These are phyloP conservation scores for Emmonsiellopsis sp. DNA, from an alignment of 2,329 filamentous ascomycete genomes.

Conservation along the genomic window DNA sequence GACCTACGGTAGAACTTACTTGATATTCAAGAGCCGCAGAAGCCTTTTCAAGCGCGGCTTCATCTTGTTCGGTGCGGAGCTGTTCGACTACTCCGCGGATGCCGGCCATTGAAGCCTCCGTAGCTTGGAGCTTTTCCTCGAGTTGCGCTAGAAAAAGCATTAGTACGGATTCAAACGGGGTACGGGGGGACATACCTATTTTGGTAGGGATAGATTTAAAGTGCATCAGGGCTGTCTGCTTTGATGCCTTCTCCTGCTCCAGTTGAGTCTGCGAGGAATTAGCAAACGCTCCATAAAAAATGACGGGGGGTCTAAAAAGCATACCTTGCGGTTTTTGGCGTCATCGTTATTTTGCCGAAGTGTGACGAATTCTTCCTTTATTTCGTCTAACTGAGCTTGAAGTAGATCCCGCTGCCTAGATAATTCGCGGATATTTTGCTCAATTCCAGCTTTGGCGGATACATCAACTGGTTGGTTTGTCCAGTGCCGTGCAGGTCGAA, in stretches of 20 bases:
- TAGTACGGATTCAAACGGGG: conserved; percentile 13
- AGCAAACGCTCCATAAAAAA: conserved; percentile 7
- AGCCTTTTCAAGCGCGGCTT: conserved; percentile 48
- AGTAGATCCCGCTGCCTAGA: conserved; percentile 33
- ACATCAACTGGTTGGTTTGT: conserved; percentile 66
- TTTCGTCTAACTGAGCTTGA: conserved; percentile 19
- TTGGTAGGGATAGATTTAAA: conserved; percentile 62
- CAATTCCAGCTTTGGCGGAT: conserved; percentile 49
- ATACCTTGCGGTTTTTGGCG: conserved; percentile 36
- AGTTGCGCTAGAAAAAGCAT: conserved; percentile 28
- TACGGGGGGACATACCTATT: conserved; percentile 49
- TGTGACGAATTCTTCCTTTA: conserved; percentile 18
- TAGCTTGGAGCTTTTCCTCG: conserved; percentile 37
- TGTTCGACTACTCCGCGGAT: conserved; percentile 41
- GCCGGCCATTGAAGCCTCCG: conserved; percentile 32
- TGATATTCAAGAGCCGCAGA: conserved; percentile 48
- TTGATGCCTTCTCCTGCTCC: conserved; percentile 53
- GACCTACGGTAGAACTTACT: conserved; percentile 28
- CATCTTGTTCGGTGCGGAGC: conserved; percentile 48
- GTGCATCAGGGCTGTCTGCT: conserved; percentile 57
- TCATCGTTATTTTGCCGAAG: conserved; percentile 16
- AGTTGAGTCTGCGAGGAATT: conserved; percentile 18
- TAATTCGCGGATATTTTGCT: conserved; percentile 39
- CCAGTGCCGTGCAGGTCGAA: conserved; percentile 60
- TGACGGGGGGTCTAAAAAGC: conserved; percentile 8